Base-by-base conservation (phyloP, 108 stramenopile species). In the Fragilaria radians region DNA sequence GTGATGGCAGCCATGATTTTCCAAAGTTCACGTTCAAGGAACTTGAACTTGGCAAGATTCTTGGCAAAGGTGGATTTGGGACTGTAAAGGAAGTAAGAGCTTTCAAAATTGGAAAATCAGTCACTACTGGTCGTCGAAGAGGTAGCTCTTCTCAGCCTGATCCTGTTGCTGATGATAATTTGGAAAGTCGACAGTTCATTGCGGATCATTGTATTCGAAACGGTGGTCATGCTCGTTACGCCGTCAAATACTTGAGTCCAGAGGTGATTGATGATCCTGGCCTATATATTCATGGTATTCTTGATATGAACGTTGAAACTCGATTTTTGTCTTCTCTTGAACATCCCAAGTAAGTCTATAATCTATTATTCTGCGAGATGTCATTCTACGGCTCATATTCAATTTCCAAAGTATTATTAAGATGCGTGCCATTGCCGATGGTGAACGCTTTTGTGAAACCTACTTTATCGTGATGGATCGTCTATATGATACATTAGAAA, bases 301-400 rank as follows among this genome's bases (percentile, higher is more conserved):
- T 77, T n/a, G 82, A 87, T 57, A 76, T 81, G 73, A 68, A 72
- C 2, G 65, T 71, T 11, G 85, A 87, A 70, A 75, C 82, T 9
- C 71, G 73, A 21, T 67, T 79, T 26, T 62, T 87, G 28, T 61
- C 66, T 25, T 57, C 62, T 29, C 54, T 80, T 1, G 61, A 75
- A 23, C 85, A 87, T 65, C 85, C 85, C 49, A 77, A 71, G 36
- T 42, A 42, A 7, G 36, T 42, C 14, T 14, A 42, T 14, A 14
- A n/a, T 11, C 11, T 52, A 17, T 17, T n/a, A 52, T 52, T 11
- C 17, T 14, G 17, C 42, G 14, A 17, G 17, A 45, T 17, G 9
- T 52, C 9, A 52, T 24, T 24, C 51, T 19, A 11, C 11, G 22
- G 27, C 7, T 19, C 28, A 52, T 52, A 7, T 42, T 42, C 36